A percentile compares a stretch with the other conserved stretches of the same genome.
These are phyloP conservation scores for Calonectria ilicicola DNA, from an alignment of 2,329 filamentous ascomycete species.

Conservation along the genomic window DNA sequence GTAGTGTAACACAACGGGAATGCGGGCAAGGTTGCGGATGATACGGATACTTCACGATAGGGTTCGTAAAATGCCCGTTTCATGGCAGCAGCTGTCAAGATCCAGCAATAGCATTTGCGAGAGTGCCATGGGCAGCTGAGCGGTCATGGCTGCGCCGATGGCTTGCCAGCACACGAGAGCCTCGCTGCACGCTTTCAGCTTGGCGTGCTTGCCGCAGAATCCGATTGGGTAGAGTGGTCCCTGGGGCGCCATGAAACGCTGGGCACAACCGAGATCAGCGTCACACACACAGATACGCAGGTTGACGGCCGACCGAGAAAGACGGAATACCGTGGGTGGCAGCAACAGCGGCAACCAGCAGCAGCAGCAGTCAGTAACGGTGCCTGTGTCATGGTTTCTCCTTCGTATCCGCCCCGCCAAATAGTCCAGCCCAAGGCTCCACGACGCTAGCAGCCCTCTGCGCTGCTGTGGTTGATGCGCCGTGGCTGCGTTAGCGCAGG, in stretches of 20 bases:
- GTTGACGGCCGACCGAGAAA: neutral
- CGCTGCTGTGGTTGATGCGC: neutral
- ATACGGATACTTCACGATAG: neutral
- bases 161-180: neutral
- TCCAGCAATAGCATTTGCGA: neutral
- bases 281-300: too few species aligned
- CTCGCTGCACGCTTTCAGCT: neutral
- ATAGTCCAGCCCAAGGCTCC: neutral
- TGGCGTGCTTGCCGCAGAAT: neutral
- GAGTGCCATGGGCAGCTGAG: neutral
- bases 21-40: neutral
- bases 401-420: neutral
- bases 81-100: neutral
- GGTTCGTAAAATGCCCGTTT: neutral
- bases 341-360: neutral
- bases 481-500: constrained; percentile 4
- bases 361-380: neutral
- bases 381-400: neutral
- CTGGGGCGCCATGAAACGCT: neutral
- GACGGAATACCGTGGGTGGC: too few species aligned
- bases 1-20: neutral
- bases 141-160: neutral
- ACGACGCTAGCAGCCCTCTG: neutral
- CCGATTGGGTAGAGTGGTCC: neutral
- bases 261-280: neutral